Evolutionary conservation across 1,284 basidiomycete species (phyloP), one percentile per base, ranked within the genome.

Genomic region (Agroathelia rolfsii): DNA sequence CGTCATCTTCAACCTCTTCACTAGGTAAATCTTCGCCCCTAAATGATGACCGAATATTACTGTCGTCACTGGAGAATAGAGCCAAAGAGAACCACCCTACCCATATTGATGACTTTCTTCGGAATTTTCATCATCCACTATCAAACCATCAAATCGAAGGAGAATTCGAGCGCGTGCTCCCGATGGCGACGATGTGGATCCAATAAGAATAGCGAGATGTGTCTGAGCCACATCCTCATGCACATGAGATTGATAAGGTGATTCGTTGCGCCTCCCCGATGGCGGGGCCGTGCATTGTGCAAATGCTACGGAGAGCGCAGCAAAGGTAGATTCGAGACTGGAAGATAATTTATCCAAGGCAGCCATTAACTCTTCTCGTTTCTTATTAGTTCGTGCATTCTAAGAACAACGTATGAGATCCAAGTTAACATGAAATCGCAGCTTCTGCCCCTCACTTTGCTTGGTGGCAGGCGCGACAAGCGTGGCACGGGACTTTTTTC

Each of bases 321-420:
- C 64, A 48, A 83, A 85, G 0, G 81, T 83, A 0, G 79, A 78
- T 29, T 66, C 61, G 6, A 85, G 58, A 51, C 84, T 81, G 1
- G 76, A 83, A 0, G 70, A 58, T n/a, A 85, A 64, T 0, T 66
- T 72, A 45, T 85, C 81, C 35, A 74, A 76, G 2, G 78, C 69
- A 3, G 62, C 53, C 5, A 83, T 48, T 1, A 84, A 52, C 17
- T 81, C 76, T 4, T 56, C 54, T 7, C 74, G 66, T 41, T 72
- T 71, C 54, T 72, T 82, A 5, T 59, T 51, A 10, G 68, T 62
- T 7, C 66, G 62, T 2, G 66, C 43, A 28, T 59, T 64, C 1
- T 60, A 50, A 63, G 66, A 44, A 5, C 24, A 18, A 17, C 9
- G 6, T 24, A 13, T 11, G 28, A 24, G 20, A 3, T 1, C 18